Conservation (phyloP, 805 yeast genomes). For the Zygosaccharomyces pseudorouxii region DNA sequence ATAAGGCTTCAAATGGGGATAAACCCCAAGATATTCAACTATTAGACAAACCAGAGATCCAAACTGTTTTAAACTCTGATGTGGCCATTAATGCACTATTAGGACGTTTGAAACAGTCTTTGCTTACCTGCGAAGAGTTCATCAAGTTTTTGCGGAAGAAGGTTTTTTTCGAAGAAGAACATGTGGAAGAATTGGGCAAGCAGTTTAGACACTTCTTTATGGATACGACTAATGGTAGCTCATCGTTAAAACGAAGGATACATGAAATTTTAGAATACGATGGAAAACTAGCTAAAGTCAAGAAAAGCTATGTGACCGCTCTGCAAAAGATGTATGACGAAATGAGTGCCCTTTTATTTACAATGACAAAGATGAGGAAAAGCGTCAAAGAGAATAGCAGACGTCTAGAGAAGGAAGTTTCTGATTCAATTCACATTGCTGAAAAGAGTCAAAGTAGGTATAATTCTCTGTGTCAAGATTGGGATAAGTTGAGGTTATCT, state of each 20-base stretch:
- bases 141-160: constrained; percentile 72
- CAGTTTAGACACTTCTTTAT: constrained; percentile 48
- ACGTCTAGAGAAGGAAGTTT: constrained; percentile 76
- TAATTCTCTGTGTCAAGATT: constrained; percentile 74
- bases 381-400: constrained; percentile 74
- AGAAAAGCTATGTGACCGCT: constrained; percentile 71
- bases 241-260: constrained; percentile 59
- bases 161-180: constrained; percentile 73
- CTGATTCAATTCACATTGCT: constrained; percentile 75
- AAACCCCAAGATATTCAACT: constrained; percentile 18
- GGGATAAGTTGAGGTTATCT: constrained; percentile 71
- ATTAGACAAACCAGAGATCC: constrained; percentile 49
- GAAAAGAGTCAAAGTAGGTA: constrained; percentile 84
- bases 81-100: constrained; percentile 70
- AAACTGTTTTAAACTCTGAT: constrained; percentile 58
- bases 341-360: constrained; percentile 60
- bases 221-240: constrained; percentile 17
- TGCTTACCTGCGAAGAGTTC: constrained; percentile 81
- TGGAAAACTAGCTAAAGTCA: constrained; percentile 68
- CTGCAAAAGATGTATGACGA: constrained; percentile 85
- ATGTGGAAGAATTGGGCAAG: constrained; percentile 68
- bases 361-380: constrained; percentile 71
- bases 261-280: constrained; percentile 71
- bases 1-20: constrained; percentile 3
- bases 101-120: constrained; percentile 69